Evolutionary conservation across 2,329 filamentous ascomycete species (phyloP).

Genomic region (Curvularia eragrostidis): DNA sequence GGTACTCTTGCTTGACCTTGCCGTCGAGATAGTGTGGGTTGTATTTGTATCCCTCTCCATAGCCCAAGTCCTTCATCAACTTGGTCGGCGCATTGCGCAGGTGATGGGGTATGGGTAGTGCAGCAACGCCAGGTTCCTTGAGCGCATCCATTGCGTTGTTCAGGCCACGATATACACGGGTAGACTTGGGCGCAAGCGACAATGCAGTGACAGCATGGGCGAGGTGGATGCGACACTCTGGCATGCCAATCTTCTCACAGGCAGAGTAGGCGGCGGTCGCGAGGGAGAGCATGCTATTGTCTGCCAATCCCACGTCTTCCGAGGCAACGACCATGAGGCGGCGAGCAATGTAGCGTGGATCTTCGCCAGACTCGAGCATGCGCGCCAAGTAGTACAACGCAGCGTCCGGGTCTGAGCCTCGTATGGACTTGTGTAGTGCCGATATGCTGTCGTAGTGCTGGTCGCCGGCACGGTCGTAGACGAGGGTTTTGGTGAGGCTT

Average conservation of each 20-base stretch:
- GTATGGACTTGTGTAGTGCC: slow-evolving; percentile 94
- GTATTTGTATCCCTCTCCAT: slow-evolving; percentile 93
- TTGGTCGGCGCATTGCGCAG: slow-evolving; percentile 90
- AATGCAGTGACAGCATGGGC: slow-evolving; percentile 87
- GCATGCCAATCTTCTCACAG: slow-evolving; percentile 91
- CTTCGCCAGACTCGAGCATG: slow-evolving; percentile 95
- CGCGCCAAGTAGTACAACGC: slow-evolving; percentile 92
- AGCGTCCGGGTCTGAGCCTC: slow-evolving; percentile 85
- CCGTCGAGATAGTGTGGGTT: slow-evolving; percentile 89
- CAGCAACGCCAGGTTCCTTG: slow-evolving; percentile 81
- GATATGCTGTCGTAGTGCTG: slow-evolving; percentile 98
- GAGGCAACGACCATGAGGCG: slow-evolving; percentile 94
- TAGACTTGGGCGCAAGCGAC: slow-evolving; percentile 82
- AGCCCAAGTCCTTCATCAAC: slow-evolving; percentile 91
- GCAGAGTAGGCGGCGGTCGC: slow-evolving; percentile 87
- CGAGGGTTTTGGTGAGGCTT: slow-evolving; percentile 85
- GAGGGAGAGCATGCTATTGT: slow-evolving; percentile 81
- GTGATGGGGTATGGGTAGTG: slow-evolving; percentile 83
- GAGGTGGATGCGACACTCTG: slow-evolving; percentile 90
- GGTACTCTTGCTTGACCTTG: slow-evolving; percentile 82
- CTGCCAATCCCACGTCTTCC: slow-evolving; percentile 90
- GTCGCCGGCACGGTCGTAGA: slow-evolving; percentile 94
- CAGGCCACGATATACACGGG: slow-evolving; percentile 80
- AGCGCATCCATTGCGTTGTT: slow-evolving; percentile 81
- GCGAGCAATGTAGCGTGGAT: slow-evolving; percentile 88